Evolutionary conservation across 2,329 filamentous ascomycete genomes (phyloP).

Genomic region (Fusarium nisikadoi): DNA sequence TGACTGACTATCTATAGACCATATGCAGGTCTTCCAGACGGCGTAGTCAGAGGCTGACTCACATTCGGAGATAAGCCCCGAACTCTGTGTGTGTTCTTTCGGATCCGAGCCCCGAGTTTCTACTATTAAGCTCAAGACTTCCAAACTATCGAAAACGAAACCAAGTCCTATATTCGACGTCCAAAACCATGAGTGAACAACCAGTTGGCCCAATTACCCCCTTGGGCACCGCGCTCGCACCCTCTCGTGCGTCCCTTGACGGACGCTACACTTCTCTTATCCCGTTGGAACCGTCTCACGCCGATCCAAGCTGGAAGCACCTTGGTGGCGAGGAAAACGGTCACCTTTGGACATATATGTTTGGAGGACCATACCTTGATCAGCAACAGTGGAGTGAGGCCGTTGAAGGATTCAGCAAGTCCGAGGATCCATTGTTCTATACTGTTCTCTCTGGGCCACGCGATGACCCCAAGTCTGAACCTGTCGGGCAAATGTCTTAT

Average conservation of each 20-base stretch:
- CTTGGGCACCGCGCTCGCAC: slow-evolving; percentile 19
- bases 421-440: slow-evolving; percentile 55
- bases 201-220: slow-evolving; percentile 37
- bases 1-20: neutral
- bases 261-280: slow-evolving; percentile 49
- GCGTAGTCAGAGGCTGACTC: slow-evolving; percentile 10
- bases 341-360: slow-evolving; percentile 50
- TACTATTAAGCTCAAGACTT: neutral
- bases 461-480: slow-evolving; percentile 42
- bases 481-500: slow-evolving; percentile 56
- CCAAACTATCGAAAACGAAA: neutral
- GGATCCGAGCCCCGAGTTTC: neutral
- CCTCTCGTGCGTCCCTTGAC: slow-evolving; percentile 37
- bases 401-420: slow-evolving; percentile 39
- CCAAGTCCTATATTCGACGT: neutral
- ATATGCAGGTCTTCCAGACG: neutral
- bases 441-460: slow-evolving; percentile 53
- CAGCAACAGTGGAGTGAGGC: slow-evolving; percentile 30
- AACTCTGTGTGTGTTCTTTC: neutral
- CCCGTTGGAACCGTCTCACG: slow-evolving; percentile 43
- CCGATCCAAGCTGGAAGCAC: slow-evolving; percentile 45
- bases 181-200: slow-evolving; percentile 11
- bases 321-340: slow-evolving; percentile 48
- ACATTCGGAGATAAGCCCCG: slow-evolving; percentile 10
- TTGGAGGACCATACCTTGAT: slow-evolving; percentile 39